Percentiles rank a stretch among this genome's conserved stretches.
Evolutionary conservation across 352 stramenopile species (phyloP).

Genomic region (Phytophthora parvispora): DNA sequence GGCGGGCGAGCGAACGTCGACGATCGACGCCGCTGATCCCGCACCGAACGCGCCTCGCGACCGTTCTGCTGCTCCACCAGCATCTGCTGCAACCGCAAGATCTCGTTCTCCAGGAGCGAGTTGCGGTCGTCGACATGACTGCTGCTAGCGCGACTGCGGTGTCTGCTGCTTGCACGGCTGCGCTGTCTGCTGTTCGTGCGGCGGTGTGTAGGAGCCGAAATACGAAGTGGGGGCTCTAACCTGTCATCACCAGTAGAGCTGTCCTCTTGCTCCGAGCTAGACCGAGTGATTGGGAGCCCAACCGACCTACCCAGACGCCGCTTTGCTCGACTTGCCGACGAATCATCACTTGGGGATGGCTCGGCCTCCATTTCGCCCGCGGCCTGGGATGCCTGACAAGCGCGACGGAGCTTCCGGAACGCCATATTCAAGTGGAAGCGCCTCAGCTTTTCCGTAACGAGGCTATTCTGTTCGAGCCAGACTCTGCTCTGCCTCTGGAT

Average conservation of each 20-base stretch:
- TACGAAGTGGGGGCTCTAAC: conserved; percentile 33
- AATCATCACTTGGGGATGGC: conserved; percentile 39
- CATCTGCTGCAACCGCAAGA: conserved; percentile 81
- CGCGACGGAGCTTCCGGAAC: conserved; percentile 45
- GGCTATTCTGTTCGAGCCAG: conserved; percentile 38
- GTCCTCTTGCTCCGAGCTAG: conserved; percentile 45
- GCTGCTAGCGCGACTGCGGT: conserved; percentile 30
- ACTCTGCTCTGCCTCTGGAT: conserved; percentile 35
- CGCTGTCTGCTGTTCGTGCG: conserved; percentile 33
- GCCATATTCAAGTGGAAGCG: conserved; percentile 43
- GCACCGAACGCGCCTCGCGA: conserved; percentile 7
- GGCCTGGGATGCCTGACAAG: conserved; percentile 22
- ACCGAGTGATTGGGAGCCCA: conserved; percentile 16
- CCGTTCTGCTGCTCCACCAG: conserved; percentile 64
- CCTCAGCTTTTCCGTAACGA: conserved; percentile 21
- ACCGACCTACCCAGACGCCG: conserved; percentile 3
- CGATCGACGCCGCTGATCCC: conserved; percentile 25
- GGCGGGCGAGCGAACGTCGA: conserved; percentile 33
- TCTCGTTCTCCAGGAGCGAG: conserved; percentile 68
- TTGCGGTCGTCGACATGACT: conserved; percentile 55
- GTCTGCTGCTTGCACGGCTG: conserved; percentile 28
- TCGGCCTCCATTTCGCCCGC: conserved; percentile 43
- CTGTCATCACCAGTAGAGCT: conserved; percentile 36
- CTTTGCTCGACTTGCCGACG: conserved; percentile 16
- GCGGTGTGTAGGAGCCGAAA: conserved; percentile 18